phyloP scores from a whole-genome alignment of 2,329 filamentous ascomycete species.

The Alternaria angustiovoidea region DNA sequence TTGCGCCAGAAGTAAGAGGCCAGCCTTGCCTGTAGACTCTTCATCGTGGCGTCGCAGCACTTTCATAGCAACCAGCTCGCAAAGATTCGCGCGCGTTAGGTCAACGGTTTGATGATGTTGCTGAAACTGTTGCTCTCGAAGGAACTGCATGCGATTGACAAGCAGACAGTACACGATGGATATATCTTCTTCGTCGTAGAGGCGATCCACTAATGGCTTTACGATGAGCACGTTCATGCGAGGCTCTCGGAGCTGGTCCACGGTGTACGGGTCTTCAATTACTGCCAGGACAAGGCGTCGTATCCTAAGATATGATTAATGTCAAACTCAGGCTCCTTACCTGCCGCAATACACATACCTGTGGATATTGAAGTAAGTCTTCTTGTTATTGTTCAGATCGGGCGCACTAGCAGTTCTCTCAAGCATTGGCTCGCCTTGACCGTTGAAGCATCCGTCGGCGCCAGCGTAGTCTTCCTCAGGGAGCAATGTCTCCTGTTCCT shows the following conservation, averaged over 20 bases:
- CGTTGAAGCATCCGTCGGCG: constrained; percentile 55
- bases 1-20: constrained; percentile 77
- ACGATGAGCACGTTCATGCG: constrained; percentile 83
- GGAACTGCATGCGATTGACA: constrained; percentile 81
- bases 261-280: constrained; percentile 70
- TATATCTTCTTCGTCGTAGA: constrained; percentile 80
- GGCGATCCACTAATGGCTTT: constrained; percentile 81
- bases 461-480: constrained; percentile 56
- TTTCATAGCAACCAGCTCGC: constrained; percentile 80
- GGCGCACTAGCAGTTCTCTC: constrained; percentile 53
- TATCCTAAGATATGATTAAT: constrained; percentile 43
- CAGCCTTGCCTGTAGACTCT: constrained; percentile 73
- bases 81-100: constrained; percentile 77
- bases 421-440: constrained; percentile 46
- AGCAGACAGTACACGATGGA: constrained; percentile 86
- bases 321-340: background rate
- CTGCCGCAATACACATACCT: constrained; percentile 49
- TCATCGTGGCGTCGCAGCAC: constrained; percentile 82
- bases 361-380: constrained; percentile 81
- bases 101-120: constrained; percentile 83
- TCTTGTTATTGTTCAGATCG: constrained; percentile 69
- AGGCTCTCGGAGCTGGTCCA: constrained; percentile 80
- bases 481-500: constrained; percentile 59
- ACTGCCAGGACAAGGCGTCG: constrained; percentile 57
- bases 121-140: constrained; percentile 78